A percentile compares a stretch with the other conserved stretches of the same genome.
Conservation (phyloP, 78 protist species). For the Dictyostelium firmibasis region DNA sequence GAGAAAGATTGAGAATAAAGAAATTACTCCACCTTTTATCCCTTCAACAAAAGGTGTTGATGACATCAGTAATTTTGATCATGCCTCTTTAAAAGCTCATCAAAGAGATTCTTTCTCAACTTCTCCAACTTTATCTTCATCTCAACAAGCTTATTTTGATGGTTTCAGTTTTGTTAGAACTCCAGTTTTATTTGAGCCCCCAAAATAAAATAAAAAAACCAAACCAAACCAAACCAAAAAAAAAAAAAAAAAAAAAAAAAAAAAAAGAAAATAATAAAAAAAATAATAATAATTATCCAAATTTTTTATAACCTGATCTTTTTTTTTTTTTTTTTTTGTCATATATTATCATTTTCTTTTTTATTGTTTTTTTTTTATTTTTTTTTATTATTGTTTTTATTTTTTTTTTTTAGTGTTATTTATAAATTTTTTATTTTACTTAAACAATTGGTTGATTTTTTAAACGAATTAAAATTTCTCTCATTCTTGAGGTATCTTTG, state of each 20-base stretch:
- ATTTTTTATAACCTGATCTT: too few relatives aligned
- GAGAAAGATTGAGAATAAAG: slow-evolving; percentile 30
- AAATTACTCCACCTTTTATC: slow-evolving; percentile 48
- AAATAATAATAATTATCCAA: too few relatives aligned
- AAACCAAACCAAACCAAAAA: too few relatives aligned
- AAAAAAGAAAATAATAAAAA: too few relatives aligned
- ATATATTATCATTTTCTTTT: too few relatives aligned
- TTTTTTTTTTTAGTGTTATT: not conserved
- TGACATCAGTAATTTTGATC: slow-evolving; percentile 49
- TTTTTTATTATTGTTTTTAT: not conserved
- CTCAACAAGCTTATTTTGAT: slow-evolving; percentile 56
- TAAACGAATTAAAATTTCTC: slow-evolving; percentile 46
- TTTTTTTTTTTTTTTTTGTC: not conserved
- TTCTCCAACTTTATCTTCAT: slow-evolving; percentile 24
- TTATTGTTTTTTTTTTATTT: too few relatives aligned
- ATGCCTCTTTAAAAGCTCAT: not conserved
- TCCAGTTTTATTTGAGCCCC: not conserved
- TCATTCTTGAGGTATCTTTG: slow-evolving; percentile 75
- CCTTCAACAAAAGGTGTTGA: slow-evolving; percentile 23
- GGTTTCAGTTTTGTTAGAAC: slow-evolving; percentile 36
- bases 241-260: too few relatives aligned
- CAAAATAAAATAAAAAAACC: too few relatives aligned
- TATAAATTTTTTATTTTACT: not conserved
- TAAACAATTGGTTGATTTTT: slow-evolving; percentile 41
- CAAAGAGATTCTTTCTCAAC: slow-evolving; percentile 5